phyloP scores from a whole-genome alignment of 768 basidiomycete species.

The Collybia sordida region DNA sequence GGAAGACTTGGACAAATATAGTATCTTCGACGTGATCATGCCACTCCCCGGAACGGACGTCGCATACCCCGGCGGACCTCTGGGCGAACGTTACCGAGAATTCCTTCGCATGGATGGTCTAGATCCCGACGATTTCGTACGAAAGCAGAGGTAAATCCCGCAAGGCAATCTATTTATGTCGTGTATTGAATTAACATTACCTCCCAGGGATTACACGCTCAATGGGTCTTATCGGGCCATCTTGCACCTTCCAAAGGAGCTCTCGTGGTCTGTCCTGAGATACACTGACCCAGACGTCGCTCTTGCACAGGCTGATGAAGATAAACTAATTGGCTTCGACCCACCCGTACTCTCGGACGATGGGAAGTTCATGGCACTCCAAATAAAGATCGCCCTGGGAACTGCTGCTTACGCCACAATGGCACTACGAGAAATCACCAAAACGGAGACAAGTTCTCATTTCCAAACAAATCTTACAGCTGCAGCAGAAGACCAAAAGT shows the following conservation, averaged over 20 bases:
- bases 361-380: conserved; percentile 86
- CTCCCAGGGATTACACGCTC: conserved; percentile 81
- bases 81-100: conserved; percentile 85
- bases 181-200: background rate
- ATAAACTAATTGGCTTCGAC: conserved; percentile 81
- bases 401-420: conserved; percentile 97
- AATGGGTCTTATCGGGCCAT: conserved; percentile 94
- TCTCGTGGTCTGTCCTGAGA: conserved; percentile 79
- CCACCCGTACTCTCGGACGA: conserved; percentile 63
- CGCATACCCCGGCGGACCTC: conserved; percentile 81
- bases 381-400: conserved; percentile 81
- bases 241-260: conserved; percentile 76
- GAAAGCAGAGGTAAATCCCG: conserved; percentile 79
- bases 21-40: conserved; percentile 95
- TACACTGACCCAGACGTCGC: conserved; percentile 95
- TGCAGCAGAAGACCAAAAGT: conserved; percentile 81
- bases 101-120: conserved; percentile 85
- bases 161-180: background rate
- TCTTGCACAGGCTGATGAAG: conserved; percentile 94
- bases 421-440: conserved; percentile 94
- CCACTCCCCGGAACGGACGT: conserved; percentile 96
- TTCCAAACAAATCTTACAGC: conserved; percentile 80
- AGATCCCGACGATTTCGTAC: conserved; percentile 84
- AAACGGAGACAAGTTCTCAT: conserved; percentile 93
- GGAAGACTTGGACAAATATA: conserved; percentile 76